Percentiles rank a stretch among this genome's conserved stretches.
These are phyloP conservation scores for Clonostachys sp. DNA, from an alignment of 2,329 filamentous ascomycete genomes.

Conservation along the genomic window DNA sequence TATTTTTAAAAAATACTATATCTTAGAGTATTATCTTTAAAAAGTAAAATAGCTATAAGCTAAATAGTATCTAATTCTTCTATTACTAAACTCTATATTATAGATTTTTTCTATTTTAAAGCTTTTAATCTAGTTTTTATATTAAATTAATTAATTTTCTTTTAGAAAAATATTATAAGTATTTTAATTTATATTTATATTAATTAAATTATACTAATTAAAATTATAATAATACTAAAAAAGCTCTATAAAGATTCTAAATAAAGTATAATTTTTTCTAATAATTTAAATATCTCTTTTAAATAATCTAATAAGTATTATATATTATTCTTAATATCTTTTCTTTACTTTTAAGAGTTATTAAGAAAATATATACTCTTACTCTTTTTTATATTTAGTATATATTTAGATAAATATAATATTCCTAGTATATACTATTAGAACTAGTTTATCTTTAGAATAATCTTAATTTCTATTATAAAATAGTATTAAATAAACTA, in stretches of 20 bases:
- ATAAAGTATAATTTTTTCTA: background rate
- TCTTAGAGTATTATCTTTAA: background rate
- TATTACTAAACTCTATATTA: constrained; percentile 4
- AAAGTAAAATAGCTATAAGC: background rate
- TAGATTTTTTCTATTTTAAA: background rate
- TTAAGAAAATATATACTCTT: background rate
- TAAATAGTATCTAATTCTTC: background rate
- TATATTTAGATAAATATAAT: no score
- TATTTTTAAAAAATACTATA: background rate
- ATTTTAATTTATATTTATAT: background rate
- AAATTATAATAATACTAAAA: background rate
- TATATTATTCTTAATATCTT: background rate
- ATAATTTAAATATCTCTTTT: background rate
- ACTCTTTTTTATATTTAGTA: background rate
- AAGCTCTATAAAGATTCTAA: background rate
- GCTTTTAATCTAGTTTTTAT: background rate
- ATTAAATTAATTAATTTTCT: constrained; percentile 1
- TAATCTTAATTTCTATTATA: no score
- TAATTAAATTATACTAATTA: background rate
- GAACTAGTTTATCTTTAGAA: no score
- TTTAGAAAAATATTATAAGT: background rate
- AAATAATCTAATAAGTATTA: background rate
- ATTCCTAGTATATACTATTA: no score
- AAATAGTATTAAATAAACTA: no score
- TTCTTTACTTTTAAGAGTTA: background rate